These are phyloP conservation scores for Talaromyces trachyspermus DNA, from an alignment of 495 filamentous ascomycete genomes.

Conservation along the genomic window DNA sequence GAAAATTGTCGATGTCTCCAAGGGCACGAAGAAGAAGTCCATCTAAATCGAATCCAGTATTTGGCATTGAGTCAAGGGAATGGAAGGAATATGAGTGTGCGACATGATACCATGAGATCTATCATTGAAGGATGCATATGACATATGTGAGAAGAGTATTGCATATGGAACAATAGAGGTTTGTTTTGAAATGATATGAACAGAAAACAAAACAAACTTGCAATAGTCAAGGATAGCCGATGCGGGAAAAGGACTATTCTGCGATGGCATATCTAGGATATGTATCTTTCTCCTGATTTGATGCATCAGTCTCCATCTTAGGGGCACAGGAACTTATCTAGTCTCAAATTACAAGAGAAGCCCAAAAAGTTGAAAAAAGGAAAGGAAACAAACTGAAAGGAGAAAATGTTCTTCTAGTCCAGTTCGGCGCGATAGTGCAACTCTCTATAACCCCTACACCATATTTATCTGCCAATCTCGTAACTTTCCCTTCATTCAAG, in stretches of 20 bases:
- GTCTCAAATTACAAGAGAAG: not conserved
- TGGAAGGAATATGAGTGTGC: no score
- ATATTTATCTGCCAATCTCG: slow-evolving; percentile 11
- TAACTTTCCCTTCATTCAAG: slow-evolving; percentile 19
- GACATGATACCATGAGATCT: not conserved
- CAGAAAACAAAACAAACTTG: no score
- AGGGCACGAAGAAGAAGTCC: slow-evolving; percentile 60
- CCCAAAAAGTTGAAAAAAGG: not conserved
- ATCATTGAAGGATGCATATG: not conserved
- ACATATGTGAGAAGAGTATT: no score
- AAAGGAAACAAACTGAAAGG: not conserved
- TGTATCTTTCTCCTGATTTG: no score
- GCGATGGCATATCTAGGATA: no score
- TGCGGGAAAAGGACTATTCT: no score
- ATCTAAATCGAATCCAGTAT: slow-evolving; percentile 2
- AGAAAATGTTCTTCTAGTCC: slow-evolving; percentile 12
- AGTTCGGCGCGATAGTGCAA: slow-evolving; percentile 26
- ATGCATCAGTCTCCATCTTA: not conserved
- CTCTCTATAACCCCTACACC: slow-evolving; percentile 34
- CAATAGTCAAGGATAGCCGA: no score
- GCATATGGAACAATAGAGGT: no score
- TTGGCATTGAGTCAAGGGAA: no score
- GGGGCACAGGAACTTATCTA: not conserved
- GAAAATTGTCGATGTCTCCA: slow-evolving; percentile 68
- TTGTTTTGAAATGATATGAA: no score